Evolutionary conservation across 257 asterid genomes (phyloP).

Genomic region (Jaltomata sinuosa): DNA sequence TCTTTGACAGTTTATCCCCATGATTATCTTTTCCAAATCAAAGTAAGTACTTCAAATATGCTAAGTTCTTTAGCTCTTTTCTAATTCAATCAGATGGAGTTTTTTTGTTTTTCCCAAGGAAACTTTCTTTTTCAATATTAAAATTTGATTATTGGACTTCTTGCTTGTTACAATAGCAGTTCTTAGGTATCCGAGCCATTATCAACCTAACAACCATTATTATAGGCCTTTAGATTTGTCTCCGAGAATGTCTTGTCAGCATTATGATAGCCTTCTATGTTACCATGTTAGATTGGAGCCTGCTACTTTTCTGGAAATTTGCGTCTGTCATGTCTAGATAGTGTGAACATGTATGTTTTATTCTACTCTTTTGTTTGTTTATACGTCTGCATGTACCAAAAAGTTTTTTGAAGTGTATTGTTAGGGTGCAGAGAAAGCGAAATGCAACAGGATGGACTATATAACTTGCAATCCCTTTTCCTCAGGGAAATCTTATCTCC

Average conservation of each 20-base stretch:
- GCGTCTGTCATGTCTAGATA: neutral
- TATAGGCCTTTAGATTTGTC: neutral
- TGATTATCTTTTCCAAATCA: constrained; percentile 57
- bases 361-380: neutral
- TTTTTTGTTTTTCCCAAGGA: neutral
- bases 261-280: neutral
- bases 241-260: neutral
- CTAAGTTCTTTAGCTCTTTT: neutral
- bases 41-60: constrained; percentile 37
- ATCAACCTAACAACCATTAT: neutral
- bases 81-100: neutral
- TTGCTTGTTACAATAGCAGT: neutral
- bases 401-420: neutral
- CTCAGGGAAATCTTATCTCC: neutral
- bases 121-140: neutral
- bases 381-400: neutral
- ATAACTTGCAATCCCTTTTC: neutral
- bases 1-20: constrained; percentile 68
- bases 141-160: neutral
- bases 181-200: neutral
- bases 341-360: neutral
- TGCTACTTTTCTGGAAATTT: neutral
- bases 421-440: neutral
- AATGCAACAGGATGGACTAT: neutral
- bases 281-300: neutral